These are phyloP conservation scores for Mesostigma viride DNA, from an alignment of 139 green algal genomes.

Conservation along the genomic window DNA sequence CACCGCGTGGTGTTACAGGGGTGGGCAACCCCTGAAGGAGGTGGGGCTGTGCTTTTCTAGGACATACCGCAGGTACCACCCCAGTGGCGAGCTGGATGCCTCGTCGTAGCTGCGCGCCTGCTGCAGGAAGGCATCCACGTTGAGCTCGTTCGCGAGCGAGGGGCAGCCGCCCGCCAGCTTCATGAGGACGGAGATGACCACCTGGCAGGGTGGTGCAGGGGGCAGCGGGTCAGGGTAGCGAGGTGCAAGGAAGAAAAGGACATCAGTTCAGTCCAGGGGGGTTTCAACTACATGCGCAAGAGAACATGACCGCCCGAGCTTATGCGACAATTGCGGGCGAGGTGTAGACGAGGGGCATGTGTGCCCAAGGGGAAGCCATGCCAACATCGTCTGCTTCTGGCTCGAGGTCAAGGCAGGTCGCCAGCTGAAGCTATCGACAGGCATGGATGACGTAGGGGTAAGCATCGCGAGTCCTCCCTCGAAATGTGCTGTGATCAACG, in stretches of 20 bases:
- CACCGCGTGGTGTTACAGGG: background rate
- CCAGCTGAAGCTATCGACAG: background rate
- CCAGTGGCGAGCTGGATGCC: constrained; percentile 18
- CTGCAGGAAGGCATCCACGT: constrained; percentile 83
- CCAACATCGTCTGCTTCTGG: no score
- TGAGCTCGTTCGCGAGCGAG: constrained; percentile 69
- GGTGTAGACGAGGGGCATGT: no score
- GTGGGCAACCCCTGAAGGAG: background rate
- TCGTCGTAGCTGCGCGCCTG: constrained; percentile 50
- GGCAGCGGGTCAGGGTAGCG: background rate
- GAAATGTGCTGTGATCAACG: no score
- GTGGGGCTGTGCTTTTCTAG: background rate
- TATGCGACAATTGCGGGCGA: no score
- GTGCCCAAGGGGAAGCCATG: no score
- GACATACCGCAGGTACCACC: constrained; percentile 30
- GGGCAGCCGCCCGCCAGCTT: constrained; percentile 82
- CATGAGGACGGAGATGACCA: constrained; percentile 80
- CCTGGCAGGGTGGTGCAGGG: constrained; percentile 6
- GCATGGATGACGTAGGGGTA: background rate
- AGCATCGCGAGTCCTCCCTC: background rate
- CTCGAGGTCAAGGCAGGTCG: no score
- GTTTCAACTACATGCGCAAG: no score
- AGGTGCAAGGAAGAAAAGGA: background rate
- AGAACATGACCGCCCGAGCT: no score
- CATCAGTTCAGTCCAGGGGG: background rate